A percentile compares a stretch with the other conserved stretches of the same genome.
phyloP scores from a whole-genome alignment of 179 eudicot genomes.

The Heliamphora pulchella region DNA sequence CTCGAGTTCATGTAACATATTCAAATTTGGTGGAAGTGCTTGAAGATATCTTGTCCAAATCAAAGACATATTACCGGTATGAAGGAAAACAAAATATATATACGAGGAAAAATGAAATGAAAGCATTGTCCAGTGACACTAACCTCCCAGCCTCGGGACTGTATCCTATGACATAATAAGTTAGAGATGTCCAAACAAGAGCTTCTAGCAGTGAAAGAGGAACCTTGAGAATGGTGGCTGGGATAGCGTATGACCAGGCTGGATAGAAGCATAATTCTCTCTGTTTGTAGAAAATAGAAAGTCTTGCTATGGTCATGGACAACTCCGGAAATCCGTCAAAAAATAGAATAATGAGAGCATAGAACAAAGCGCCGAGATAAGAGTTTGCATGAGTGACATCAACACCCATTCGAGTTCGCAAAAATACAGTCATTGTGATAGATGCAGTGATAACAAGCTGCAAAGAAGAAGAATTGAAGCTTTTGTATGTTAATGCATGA shows the following conservation, averaged over 20 bases:
- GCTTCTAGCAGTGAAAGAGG: conserved; percentile 63
- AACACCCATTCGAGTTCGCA: conserved; percentile 57
- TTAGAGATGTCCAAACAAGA: conserved; percentile 61
- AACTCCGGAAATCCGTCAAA: conserved; percentile 71
- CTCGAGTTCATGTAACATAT: no score
- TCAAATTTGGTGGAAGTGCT: background rate
- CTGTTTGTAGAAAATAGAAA: conserved; percentile 73
- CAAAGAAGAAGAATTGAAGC: conserved; percentile 12
- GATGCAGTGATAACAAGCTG: conserved; percentile 60
- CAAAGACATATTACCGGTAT: background rate
- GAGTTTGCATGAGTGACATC: conserved; percentile 58
- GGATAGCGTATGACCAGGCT: conserved; percentile 85
- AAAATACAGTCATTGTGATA: conserved; percentile 65
- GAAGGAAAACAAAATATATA: background rate
- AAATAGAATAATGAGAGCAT: conserved; percentile 51
- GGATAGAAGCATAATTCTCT: conserved; percentile 79
- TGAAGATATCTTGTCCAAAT: background rate
- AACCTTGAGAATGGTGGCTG: conserved; percentile 64
- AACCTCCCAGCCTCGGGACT: conserved; percentile 74
- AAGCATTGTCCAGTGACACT: conserved; percentile 11
- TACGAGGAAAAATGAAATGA: background rate
- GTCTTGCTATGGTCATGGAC: conserved; percentile 59
- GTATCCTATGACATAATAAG: conserved; percentile 74
- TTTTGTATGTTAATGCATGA: background rate
- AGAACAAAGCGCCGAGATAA: conserved; percentile 77